Conservation (phyloP, 2,329 filamentous ascomycete species). For the Lasiodiplodia citricola region DNA sequence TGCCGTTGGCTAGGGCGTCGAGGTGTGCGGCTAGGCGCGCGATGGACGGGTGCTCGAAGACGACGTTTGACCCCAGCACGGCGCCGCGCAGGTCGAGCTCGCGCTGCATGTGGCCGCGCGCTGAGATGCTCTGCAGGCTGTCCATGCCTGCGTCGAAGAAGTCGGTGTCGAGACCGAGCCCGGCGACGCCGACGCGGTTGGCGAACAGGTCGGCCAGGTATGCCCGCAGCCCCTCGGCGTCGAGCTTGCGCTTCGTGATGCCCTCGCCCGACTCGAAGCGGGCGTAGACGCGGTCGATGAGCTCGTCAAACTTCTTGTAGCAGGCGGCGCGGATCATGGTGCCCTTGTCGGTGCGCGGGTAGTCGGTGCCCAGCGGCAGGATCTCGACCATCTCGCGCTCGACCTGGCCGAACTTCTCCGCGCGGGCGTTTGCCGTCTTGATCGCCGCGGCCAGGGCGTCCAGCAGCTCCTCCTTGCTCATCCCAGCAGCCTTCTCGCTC, state of each 20-base stretch:
- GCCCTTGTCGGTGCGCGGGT: constrained; percentile 62
- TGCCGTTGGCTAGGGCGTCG: constrained; percentile 48
- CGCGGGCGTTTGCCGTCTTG: constrained; percentile 56
- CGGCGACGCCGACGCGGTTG: constrained; percentile 33
- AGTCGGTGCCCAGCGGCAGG: constrained; percentile 51
- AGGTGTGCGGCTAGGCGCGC: constrained; percentile 53
- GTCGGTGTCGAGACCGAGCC: constrained; percentile 52
- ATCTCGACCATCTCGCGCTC: constrained; percentile 60
- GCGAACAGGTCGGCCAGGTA: constrained; percentile 34
- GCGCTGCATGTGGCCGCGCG: constrained; percentile 59
- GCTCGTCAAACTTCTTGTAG: constrained; percentile 54
- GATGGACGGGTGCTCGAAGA: constrained; percentile 63
- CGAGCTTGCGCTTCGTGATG: constrained; percentile 33
- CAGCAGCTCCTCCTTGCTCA: constrained; percentile 54
- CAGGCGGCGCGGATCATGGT: constrained; percentile 60
- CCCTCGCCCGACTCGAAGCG: constrained; percentile 22
- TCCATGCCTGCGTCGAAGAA: constrained; percentile 66
- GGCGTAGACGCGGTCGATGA: constrained; percentile 55
- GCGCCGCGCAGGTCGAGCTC: constrained; percentile 55
- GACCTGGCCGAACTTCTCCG: constrained; percentile 60
- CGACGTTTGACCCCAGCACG: constrained; percentile 59
- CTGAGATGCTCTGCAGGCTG: constrained; percentile 63
- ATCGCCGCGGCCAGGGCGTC: constrained; percentile 57
- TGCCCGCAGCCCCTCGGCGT: constrained; percentile 39
- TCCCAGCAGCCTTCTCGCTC: constrained; percentile 48